Conservation (phyloP, 2,329 filamentous ascomycete species). For the Verticillium nubilum region DNA sequence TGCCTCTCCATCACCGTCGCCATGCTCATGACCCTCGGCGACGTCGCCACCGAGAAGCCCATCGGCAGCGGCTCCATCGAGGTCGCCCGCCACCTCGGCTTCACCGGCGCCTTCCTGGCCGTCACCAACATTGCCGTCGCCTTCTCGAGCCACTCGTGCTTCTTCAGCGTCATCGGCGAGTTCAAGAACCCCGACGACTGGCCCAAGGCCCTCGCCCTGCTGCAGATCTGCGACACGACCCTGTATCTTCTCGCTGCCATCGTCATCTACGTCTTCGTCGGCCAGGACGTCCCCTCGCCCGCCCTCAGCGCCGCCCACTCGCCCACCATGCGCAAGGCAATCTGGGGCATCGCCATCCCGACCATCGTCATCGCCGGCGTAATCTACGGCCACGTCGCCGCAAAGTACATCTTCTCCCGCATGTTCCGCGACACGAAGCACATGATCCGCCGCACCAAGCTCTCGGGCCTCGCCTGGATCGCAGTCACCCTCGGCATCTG, state of each 20-base stretch:
- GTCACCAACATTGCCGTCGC: slow-evolving; percentile 63
- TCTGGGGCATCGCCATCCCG: slow-evolving; percentile 63
- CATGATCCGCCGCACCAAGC: slow-evolving; percentile 41
- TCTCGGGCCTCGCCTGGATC: slow-evolving; percentile 53
- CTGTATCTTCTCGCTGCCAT: slow-evolving; percentile 61
- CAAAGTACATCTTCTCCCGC: slow-evolving; percentile 61
- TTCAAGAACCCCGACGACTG: slow-evolving; percentile 56
- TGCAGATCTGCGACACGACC: slow-evolving; percentile 52
- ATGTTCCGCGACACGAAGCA: slow-evolving; percentile 55
- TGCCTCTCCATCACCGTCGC: slow-evolving; percentile 58
- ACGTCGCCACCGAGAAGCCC: slow-evolving; percentile 43
- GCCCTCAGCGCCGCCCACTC: slow-evolving; percentile 57
- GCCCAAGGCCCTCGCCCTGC: slow-evolving; percentile 38
- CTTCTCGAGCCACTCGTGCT: slow-evolving; percentile 61
- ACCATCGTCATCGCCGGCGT: slow-evolving; percentile 68
- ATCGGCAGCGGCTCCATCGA: slow-evolving; percentile 28
- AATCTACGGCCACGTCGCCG: slow-evolving; percentile 62
- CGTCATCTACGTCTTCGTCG: slow-evolving; percentile 64
- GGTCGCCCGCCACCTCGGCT: slow-evolving; percentile 29
- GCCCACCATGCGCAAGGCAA: slow-evolving; percentile 51
- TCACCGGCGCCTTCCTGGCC: slow-evolving; percentile 49
- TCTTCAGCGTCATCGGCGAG: slow-evolving; percentile 62
- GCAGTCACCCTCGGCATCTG: slow-evolving; percentile 50
- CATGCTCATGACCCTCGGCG: slow-evolving; percentile 59
- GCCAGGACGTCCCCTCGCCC: slow-evolving; percentile 55